These are phyloP conservation scores for Spergularia bocconei DNA, from an alignment of 148 eudicot genomes.

Conservation along the genomic window DNA sequence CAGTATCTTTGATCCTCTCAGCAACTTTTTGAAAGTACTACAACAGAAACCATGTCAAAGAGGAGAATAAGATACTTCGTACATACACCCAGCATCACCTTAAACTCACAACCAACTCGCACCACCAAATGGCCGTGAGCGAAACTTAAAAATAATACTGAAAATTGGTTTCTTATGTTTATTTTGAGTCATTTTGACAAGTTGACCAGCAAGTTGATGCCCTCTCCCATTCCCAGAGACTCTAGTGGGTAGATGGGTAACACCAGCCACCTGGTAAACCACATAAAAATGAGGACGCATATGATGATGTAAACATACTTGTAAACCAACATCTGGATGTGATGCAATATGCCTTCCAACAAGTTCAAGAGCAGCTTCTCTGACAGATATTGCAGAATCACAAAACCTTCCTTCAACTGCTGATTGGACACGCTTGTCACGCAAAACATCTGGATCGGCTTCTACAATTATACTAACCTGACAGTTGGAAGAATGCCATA, in stretches of 20 bases:
- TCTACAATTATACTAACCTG: constrained; percentile 97
- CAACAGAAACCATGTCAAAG: constrained; percentile 16
- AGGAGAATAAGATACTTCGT: constrained; percentile 14
- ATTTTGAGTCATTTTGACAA: neutral
- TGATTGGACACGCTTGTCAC: constrained; percentile 75
- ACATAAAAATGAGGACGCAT: constrained; percentile 9
- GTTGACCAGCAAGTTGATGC: neutral
- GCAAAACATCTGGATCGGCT: constrained; percentile 97
- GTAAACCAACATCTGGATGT: constrained; percentile 94
- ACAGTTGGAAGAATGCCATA: constrained; percentile 22
- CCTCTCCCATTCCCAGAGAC: neutral
- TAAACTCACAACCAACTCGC: neutral
- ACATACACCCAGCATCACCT: neutral
- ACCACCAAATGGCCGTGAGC: neutral
- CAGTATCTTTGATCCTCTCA: constrained; percentile 90
- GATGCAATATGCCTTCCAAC: constrained; percentile 97
- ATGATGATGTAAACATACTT: constrained; percentile 45
- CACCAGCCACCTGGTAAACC: neutral
- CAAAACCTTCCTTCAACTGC: constrained; percentile 98
- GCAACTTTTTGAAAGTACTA: constrained; percentile 96
- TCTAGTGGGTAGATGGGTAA: neutral
- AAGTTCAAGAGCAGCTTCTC: constrained; percentile 98
- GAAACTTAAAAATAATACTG: neutral
- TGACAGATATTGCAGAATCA: constrained; percentile 88
- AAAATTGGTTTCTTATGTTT: neutral